These are phyloP conservation scores for Pseudogymnoascus sp. DNA, from an alignment of 2,329 filamentous ascomycete genomes.

Conservation along the genomic window DNA sequence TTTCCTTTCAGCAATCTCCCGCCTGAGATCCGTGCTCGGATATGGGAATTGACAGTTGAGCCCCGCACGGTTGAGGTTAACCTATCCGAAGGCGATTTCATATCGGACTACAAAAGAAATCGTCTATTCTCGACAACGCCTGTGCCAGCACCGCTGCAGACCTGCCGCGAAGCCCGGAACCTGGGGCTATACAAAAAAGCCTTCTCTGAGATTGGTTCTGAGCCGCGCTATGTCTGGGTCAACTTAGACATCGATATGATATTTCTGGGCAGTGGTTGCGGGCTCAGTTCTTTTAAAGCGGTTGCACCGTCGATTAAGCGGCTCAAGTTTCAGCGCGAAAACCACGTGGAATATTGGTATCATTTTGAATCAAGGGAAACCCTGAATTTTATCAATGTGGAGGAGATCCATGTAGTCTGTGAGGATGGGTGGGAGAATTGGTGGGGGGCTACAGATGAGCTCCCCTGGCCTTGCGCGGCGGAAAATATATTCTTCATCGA, in stretches of 20 bases:
- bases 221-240: neutral
- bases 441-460: neutral
- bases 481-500: neutral
- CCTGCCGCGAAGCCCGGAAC: neutral
- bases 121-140: neutral
- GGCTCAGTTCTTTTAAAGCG: neutral
- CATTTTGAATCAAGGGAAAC: neutral
- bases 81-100: neutral
- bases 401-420: neutral
- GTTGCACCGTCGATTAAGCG: neutral
- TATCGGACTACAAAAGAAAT: neutral
- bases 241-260: neutral
- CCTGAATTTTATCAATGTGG: neutral
- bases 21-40: slow-evolving; percentile 16
- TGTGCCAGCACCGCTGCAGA: neutral
- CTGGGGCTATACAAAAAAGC: neutral
- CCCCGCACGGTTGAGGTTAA: slow-evolving; percentile 14
- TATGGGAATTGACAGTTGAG: slow-evolving; percentile 16
- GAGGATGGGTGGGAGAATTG: neutral
- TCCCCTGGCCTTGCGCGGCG: neutral
- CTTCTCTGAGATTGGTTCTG: neutral
- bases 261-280: neutral
- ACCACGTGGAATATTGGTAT: neutral
- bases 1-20: slow-evolving; percentile 16
- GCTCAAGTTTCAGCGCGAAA: neutral